Evolutionary conservation across 2,329 filamentous ascomycete species (phyloP), one percentile per base, ranked within the genome.

Genomic region (Alternaria angustiovoidea): DNA sequence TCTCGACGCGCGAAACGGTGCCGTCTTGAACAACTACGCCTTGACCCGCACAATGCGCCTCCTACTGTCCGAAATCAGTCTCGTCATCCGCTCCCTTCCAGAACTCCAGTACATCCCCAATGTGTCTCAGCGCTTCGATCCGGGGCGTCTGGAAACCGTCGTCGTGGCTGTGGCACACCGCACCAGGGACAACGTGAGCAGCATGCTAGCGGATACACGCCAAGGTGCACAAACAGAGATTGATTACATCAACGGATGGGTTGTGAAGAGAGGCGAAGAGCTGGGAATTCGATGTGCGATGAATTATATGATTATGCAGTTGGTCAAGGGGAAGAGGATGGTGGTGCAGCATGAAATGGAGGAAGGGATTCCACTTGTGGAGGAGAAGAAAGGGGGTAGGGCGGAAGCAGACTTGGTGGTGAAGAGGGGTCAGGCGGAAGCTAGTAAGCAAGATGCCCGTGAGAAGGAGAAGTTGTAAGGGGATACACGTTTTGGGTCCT

Each of bases 241-340:
- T 41, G 87, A 94, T 46, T 96, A 90, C 71, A 86, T 94, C 67
- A 97, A 96, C 75, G 94, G 94, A 0, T 99, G 94, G 80, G 90
- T 99, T 61, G 84, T 96, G 32, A 84, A 82, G 51, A 86, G 90
- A 41, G 95, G 91, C 0, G 84, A 87, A 68, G 86, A 91, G 74
- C 71, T 94, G 61, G 91, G 92, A 1, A 82, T 97, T n/a, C 82
- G 86, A 51, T 89, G 89, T 70, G 86, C 88, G 11, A 82, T 89
- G 62, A 95, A 96, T 74, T 88, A 89, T 69, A 85, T 91, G 82
- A 81, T 96, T 42, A 81, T 90, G 76, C 83, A 89, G 54, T 79
- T 93, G 80, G 88, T 97, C 49, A 88, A 91, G 72, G 91, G 88
- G 24, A 94, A 91, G 81, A 80, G 85, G 44, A 74, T 77, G 39